Percentiles rank a stretch among this genome's conserved stretches.
Conservation (phyloP, 805 yeast species). For the Candida arabinofermentans region DNA sequence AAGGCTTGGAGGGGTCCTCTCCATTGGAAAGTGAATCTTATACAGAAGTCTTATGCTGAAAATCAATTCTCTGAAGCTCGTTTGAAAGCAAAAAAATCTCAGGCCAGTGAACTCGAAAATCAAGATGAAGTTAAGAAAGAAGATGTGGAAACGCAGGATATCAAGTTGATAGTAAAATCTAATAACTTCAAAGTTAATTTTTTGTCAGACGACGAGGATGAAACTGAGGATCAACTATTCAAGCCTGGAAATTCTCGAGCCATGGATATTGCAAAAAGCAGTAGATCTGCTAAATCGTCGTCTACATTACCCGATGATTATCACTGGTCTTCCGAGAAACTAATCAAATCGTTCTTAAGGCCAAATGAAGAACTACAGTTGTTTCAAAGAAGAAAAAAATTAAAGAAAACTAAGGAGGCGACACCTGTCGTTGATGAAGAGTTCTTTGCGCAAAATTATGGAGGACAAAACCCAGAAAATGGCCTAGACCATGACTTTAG, state of each 20-base stretch:
- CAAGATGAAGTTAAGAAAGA: background rate
- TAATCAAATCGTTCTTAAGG: conserved; percentile 65
- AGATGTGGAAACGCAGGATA: background rate
- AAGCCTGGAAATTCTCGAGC: conserved; percentile 22
- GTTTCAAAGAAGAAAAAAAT: conserved; percentile 12
- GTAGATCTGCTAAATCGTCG: conserved; percentile 24
- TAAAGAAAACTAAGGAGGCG: background rate
- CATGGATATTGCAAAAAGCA: conserved; percentile 39
- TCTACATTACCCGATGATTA: conserved; percentile 33
- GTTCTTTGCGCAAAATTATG: conserved; percentile 68
- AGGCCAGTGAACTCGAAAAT: background rate
- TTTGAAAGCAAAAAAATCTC: background rate
- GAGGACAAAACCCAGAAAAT: conserved; percentile 15
- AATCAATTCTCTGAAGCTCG: background rate
- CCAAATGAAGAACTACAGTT: conserved; percentile 37
- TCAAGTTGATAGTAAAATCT: conserved; percentile 31
- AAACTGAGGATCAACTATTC: conserved; percentile 28
- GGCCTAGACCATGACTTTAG: conserved; percentile 22
- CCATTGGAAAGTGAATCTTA: conserved; percentile 75
- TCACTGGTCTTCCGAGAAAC: conserved; percentile 62
- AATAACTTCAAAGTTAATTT: conserved; percentile 16
- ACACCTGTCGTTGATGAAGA: conserved; percentile 47
- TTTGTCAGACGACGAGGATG: conserved; percentile 17
- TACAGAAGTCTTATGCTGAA: conserved; percentile 36
- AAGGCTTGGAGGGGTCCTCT: conserved; percentile 83